Evolutionary conservation across 805 yeast genomes (phyloP).

Genomic region (Cyberlindnera amylophila): DNA sequence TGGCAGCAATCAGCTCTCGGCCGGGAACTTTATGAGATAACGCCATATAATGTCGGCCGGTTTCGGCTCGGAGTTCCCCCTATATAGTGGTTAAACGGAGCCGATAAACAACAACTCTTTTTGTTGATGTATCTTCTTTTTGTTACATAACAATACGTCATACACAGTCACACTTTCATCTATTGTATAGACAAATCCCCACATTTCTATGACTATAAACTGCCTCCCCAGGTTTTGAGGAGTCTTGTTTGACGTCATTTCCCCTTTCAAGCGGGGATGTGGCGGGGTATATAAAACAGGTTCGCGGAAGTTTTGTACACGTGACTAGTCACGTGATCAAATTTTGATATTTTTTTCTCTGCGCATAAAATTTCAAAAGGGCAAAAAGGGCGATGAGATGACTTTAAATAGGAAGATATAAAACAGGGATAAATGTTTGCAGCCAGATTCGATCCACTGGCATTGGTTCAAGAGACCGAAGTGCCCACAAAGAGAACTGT

Average conservation of each 20-base stretch:
- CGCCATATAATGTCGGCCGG: too few relatives aligned
- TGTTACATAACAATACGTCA: too few relatives aligned
- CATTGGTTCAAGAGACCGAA: slow-evolving; percentile 13
- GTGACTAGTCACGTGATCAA: not conserved
- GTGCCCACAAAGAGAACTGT: slow-evolving; percentile 22
- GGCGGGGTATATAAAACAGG: not conserved
- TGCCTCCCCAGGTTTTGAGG: not conserved
- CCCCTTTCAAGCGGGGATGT: not conserved
- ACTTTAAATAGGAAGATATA: too few relatives aligned
- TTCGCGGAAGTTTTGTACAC: not conserved
- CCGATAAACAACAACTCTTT: too few relatives aligned
- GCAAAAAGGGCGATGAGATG: not conserved
- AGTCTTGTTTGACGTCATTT: not conserved
- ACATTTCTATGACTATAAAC: not conserved
- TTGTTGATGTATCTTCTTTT: too few relatives aligned
- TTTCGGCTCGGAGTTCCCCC: not conserved
- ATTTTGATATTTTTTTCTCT: too few relatives aligned
- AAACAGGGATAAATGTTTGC: slow-evolving; percentile 61
- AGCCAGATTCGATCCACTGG: slow-evolving; percentile 55
- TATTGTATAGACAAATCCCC: too few relatives aligned
- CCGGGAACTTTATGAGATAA: not conserved
- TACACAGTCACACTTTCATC: not conserved
- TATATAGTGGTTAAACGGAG: too few relatives aligned
- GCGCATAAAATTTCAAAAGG: too few relatives aligned
- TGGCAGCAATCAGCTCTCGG: slow-evolving; percentile 4